These are phyloP conservation scores for Amanita inopinata DNA, from an alignment of 768 basidiomycete species.

Conservation along the genomic window DNA sequence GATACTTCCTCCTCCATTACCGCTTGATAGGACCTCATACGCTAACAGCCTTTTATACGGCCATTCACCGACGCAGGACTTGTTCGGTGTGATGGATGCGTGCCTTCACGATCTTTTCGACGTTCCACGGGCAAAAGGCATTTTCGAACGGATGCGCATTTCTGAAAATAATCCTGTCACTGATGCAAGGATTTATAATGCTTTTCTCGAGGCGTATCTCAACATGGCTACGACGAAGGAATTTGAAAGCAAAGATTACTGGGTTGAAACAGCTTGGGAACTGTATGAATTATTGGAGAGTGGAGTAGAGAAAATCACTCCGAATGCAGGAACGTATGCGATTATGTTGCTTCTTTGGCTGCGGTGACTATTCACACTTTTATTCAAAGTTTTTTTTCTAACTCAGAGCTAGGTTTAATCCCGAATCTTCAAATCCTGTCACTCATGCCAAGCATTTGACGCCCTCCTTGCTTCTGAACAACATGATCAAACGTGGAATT, in stretches of 20 bases:
- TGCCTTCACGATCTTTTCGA: conserved; percentile 72
- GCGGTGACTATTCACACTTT: conserved; percentile 24
- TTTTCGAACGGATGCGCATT: conserved; percentile 56
- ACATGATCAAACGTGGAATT: conserved; percentile 39
- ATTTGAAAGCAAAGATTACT: conserved; percentile 31
- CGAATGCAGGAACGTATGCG: conserved; percentile 56
- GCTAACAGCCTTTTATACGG: conserved; percentile 47
- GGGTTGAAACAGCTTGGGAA: conserved; percentile 54
- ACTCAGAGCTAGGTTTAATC: conserved; percentile 24
- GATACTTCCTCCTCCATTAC: conserved; percentile 59
- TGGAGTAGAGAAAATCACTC: conserved; percentile 33
- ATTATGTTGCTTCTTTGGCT: conserved; percentile 52
- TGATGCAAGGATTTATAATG: conserved; percentile 50
- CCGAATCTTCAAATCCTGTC: conserved; percentile 20
- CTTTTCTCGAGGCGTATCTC: conserved; percentile 56
- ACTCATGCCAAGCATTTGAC: conserved; percentile 12
- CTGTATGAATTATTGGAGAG: conserved; percentile 51
- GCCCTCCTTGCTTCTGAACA: conserved; percentile 30
- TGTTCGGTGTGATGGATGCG: conserved; percentile 71
- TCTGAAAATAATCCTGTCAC: conserved; percentile 21
- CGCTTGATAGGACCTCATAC: conserved; percentile 30
- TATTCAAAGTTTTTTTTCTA: background rate
- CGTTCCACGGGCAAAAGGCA: conserved; percentile 61
- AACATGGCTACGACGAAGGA: conserved; percentile 45
- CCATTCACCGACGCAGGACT: conserved; percentile 58